A percentile compares a stretch with the other conserved stretches of the same genome.
Conservation (phyloP, 2,329 filamentous ascomycete species). For the Exophiala lecanii-corni region DNA sequence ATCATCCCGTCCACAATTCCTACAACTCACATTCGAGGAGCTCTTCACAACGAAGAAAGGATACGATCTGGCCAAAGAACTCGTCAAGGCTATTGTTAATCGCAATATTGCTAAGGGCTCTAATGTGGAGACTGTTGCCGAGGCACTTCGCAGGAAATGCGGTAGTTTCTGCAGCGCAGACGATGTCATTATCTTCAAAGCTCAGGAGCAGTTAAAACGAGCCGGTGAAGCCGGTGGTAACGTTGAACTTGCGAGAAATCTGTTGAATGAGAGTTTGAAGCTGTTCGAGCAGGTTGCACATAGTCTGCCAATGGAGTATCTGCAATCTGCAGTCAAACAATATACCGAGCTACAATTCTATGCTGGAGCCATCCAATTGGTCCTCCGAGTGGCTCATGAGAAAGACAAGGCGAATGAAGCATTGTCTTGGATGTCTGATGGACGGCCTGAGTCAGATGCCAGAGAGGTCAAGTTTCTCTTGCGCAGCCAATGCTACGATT, state of each 20-base stretch:
- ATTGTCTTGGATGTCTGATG: constrained; percentile 81
- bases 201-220: constrained; percentile 87
- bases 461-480: constrained; percentile 64
- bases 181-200: constrained; percentile 97
- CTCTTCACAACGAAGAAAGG: constrained; percentile 77
- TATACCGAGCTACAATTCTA: constrained; percentile 84
- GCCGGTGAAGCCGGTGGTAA: constrained; percentile 74
- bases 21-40: constrained; percentile 76
- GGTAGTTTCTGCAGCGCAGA: constrained; percentile 97
- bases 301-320: constrained; percentile 73
- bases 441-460: constrained; percentile 65
- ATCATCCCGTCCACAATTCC: constrained; percentile 62
- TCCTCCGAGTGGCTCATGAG: constrained; percentile 74
- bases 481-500: constrained; percentile 74
- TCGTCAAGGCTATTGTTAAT: constrained; percentile 97
- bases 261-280: constrained; percentile 82
- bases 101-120: constrained; percentile 94
- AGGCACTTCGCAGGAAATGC: constrained; percentile 84
- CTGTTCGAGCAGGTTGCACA: constrained; percentile 86
- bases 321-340: constrained; percentile 71
- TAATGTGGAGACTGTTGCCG: constrained; percentile 94
- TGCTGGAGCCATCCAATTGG: constrained; percentile 85
- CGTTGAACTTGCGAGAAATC: constrained; percentile 68
- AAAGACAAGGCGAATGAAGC: constrained; percentile 84
- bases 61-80: constrained; percentile 83